Conservation (phyloP, 352 stramenopile species). For the Plasmopara muralis region DNA sequence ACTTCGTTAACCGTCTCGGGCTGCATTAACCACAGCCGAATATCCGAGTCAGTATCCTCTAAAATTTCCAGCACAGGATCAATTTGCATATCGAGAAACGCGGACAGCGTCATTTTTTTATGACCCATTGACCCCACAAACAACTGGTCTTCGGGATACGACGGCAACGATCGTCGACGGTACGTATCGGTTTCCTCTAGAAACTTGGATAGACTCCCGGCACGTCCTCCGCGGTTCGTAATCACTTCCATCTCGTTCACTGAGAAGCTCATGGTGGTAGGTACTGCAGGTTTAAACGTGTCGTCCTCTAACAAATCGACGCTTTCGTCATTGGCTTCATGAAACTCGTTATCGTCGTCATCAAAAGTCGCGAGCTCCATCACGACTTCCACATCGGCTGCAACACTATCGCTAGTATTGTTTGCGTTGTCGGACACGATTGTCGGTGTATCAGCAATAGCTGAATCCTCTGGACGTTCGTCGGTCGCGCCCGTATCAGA, state of each 20-base stretch:
- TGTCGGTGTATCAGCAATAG: conserved; percentile 8
- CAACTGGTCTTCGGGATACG: conserved; percentile 62
- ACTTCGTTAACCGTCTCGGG: conserved; percentile 71
- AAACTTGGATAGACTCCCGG: conserved; percentile 74
- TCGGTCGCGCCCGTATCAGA: not conserved
- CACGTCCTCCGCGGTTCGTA: conserved; percentile 61
- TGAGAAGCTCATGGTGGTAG: conserved; percentile 62
- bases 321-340: conserved; percentile 36
- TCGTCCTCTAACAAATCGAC: conserved; percentile 27
- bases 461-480: not conserved
- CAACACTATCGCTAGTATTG: conserved; percentile 6
- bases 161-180: conserved; percentile 64
- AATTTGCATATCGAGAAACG: conserved; percentile 78
- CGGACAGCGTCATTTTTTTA: conserved; percentile 60
- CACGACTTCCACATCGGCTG: conserved; percentile 5
- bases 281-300: conserved; percentile 23
- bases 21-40: conserved; percentile 79
- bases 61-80: conserved; percentile 81
- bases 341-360: conserved; percentile 38
- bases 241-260: conserved; percentile 84
- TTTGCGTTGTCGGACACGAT: conserved; percentile 8
- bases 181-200: conserved; percentile 68
- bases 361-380: conserved; percentile 23
- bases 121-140: conserved; percentile 35
- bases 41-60: conserved; percentile 80